phyloP scores from a whole-genome alignment of 371 early-diverging fungal species.

The Umbelopsis sp. region DNA sequence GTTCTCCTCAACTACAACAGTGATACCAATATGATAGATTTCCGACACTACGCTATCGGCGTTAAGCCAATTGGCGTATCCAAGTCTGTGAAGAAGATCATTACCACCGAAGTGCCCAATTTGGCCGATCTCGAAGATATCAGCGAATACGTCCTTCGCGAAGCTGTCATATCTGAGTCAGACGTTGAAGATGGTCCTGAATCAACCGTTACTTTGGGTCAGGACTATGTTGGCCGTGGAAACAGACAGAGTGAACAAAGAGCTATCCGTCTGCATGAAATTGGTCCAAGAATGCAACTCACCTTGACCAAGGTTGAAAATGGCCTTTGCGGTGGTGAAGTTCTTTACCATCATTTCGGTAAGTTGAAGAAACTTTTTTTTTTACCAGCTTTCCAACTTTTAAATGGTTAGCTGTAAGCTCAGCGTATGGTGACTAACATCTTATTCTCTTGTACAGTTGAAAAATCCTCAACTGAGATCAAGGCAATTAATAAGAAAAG shows the following conservation, averaged over 20 bases:
- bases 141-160: conserved; percentile 87
- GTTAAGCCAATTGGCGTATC: conserved; percentile 89
- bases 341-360: conserved; percentile 80
- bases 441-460: conserved; percentile 44
- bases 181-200: conserved; percentile 93
- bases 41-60: conserved; percentile 89
- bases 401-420: too few species aligned
- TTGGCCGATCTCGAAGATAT: conserved; percentile 85
- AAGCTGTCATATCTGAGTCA: conserved; percentile 87
- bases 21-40: conserved; percentile 83
- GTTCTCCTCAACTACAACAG: conserved; percentile 90
- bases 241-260: conserved; percentile 81
- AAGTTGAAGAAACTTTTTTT: conserved; percentile 24
- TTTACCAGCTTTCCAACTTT: neutral
- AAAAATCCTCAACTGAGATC: conserved; percentile 74
- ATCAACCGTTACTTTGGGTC: conserved; percentile 77
- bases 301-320: conserved; percentile 88
- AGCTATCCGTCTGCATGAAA: conserved; percentile 84
- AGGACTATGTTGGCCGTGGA: conserved; percentile 78
- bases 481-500: conserved; percentile 61
- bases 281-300: conserved; percentile 93
- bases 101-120: conserved; percentile 79
- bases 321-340: conserved; percentile 93
- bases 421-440: neutral
- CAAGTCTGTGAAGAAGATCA: conserved; percentile 85